Conservation (phyloP, 768 basidiomycete species). For the Filobasidium floriforme region DNA sequence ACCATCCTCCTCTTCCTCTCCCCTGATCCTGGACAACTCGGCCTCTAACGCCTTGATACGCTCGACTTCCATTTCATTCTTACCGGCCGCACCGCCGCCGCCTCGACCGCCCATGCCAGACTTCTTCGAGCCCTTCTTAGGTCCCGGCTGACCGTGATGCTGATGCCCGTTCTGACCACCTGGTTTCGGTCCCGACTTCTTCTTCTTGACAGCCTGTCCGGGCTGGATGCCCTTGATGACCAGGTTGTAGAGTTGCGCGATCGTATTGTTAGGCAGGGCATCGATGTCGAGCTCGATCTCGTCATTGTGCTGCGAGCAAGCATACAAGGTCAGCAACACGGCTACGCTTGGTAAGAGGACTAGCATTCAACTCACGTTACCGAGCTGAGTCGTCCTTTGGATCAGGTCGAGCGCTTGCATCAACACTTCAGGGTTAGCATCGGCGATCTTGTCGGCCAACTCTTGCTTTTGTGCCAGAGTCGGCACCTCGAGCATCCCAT, state of each 20-base stretch:
- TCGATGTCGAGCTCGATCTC: slow-evolving; percentile 99
- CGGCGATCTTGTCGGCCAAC: slow-evolving; percentile 84
- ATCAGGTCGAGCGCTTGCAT: slow-evolving; percentile 92
- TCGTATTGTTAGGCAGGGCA: slow-evolving; percentile 70
- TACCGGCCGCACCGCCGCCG: slow-evolving; percentile 55
- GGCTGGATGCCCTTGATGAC: slow-evolving; percentile 52
- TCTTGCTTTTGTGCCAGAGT: slow-evolving; percentile 98
- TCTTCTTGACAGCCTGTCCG: slow-evolving; percentile 27
- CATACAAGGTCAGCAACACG: slow-evolving; percentile 4
- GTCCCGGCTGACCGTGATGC: slow-evolving; percentile 22
- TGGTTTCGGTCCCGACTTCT: slow-evolving; percentile 54
- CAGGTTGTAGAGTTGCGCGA: slow-evolving; percentile 90
- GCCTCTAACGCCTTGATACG: slow-evolving; percentile 87
- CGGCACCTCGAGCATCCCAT: slow-evolving; percentile 44
- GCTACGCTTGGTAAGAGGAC: slow-evolving; percentile 13
- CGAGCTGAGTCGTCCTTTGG: slow-evolving; percentile 85
- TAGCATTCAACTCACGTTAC: slow-evolving; percentile 62
- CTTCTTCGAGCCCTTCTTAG: slow-evolving; percentile 51
- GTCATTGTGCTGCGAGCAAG: slow-evolving; percentile 49
- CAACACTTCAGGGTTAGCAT: slow-evolving; percentile 71
- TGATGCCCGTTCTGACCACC: slow-evolving; percentile 19
- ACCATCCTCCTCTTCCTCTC: slow-evolving; percentile 24
- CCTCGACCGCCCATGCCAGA: slow-evolving; percentile 70
- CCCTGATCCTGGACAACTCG: slow-evolving; percentile 57
- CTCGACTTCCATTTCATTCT: slow-evolving; percentile 59